Evolutionary conservation across 2,329 filamentous ascomycete genomes (phyloP).

Genomic region (Eutypa lata): DNA sequence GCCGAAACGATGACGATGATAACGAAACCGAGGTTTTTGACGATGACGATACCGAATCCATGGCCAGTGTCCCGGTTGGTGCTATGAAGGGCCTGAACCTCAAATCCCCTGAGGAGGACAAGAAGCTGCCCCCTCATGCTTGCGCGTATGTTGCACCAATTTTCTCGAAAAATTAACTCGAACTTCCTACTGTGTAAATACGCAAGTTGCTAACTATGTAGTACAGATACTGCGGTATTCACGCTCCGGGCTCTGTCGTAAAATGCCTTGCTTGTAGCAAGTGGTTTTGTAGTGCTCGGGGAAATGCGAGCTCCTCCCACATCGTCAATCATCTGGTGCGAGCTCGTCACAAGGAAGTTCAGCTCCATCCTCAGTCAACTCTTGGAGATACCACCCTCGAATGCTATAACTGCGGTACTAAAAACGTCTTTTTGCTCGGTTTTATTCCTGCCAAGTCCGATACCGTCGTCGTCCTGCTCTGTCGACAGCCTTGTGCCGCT

Average conservation of each 20-base stretch:
- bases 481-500: slow-evolving; percentile 92
- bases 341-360: slow-evolving; percentile 97
- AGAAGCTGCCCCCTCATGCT: slow-evolving; percentile 88
- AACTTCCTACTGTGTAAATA: not conserved
- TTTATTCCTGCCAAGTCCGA: slow-evolving; percentile 99
- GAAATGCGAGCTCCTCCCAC: slow-evolving; percentile 94
- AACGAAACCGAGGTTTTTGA: slow-evolving; percentile 81
- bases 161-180: not conserved
- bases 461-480: slow-evolving; percentile 93
- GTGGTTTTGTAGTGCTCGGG: slow-evolving; percentile 98
- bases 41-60: slow-evolving; percentile 73
- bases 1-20: slow-evolving; percentile 83
- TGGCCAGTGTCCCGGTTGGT: slow-evolving; percentile 79
- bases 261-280: slow-evolving; percentile 95
- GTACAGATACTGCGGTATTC: slow-evolving; percentile 84
- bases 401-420: slow-evolving; percentile 99
- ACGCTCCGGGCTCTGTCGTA: slow-evolving; percentile 91
- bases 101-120: slow-evolving; percentile 67
- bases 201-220: slow-evolving; percentile 20
- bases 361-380: slow-evolving; percentile 88
- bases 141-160: slow-evolving; percentile 71
- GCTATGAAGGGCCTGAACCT: slow-evolving; percentile 65
- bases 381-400: slow-evolving; percentile 95
- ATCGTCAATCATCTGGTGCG: slow-evolving; percentile 98
- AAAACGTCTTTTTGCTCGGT: slow-evolving; percentile 95